Conservation (phyloP, 805 yeast genomes). For the Yamadazyma sp. region DNA sequence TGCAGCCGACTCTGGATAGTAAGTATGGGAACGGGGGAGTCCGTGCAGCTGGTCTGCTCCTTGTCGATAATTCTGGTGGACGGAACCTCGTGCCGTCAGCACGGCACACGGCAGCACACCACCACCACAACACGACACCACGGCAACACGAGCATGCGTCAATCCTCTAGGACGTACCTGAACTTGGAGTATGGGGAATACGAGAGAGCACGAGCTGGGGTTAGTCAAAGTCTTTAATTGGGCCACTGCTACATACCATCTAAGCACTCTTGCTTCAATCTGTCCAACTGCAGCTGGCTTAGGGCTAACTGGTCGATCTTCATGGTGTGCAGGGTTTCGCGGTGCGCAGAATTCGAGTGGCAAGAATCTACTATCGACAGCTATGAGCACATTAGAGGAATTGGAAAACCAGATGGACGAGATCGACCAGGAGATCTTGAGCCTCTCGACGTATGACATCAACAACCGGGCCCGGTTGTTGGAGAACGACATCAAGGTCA, state of each 20-base stretch:
- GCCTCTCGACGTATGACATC: slow-evolving; percentile 77
- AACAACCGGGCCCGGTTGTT: slow-evolving; percentile 80
- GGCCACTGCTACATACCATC: slow-evolving; percentile 12
- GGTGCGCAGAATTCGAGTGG: slow-evolving; percentile 5
- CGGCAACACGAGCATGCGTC: slow-evolving; percentile 5
- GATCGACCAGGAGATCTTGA: slow-evolving; percentile 79
- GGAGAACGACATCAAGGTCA: slow-evolving; percentile 93
- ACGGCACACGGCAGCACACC: neutral
- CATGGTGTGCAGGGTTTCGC: neutral
- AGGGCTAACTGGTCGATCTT: slow-evolving; percentile 3
- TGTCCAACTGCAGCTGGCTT: slow-evolving; percentile 1
- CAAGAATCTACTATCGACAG: too few species aligned
- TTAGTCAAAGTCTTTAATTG: neutral
- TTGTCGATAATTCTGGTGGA: too few species aligned
- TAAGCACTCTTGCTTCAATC: slow-evolving; percentile 7
- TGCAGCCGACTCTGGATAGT: slow-evolving; percentile 72
- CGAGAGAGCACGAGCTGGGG: slow-evolving; percentile 48
- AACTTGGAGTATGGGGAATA: slow-evolving; percentile 76
- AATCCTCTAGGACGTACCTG: too few species aligned
- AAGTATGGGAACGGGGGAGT: too few species aligned
- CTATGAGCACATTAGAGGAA: slow-evolving; percentile 85
- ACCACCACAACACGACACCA: neutral
- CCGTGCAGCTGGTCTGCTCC: too few species aligned
- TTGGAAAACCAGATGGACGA: slow-evolving; percentile 53
- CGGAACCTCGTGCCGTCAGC: slow-evolving; percentile 1